phyloP scores from a whole-genome alignment of 306 rosid genomes.

The Castanea mollissima region DNA sequence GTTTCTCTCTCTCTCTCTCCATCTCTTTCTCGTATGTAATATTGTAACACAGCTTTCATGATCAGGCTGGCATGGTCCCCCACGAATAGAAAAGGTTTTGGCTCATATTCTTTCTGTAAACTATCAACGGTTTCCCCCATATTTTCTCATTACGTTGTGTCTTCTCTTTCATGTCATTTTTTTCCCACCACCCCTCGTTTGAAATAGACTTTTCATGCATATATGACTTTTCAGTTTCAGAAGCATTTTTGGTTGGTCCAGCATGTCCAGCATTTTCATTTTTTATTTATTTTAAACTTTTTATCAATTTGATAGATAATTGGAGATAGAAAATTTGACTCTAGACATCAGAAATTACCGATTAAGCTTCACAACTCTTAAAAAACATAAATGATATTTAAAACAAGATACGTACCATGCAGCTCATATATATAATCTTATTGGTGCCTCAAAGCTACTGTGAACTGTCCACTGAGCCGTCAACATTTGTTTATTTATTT shows the following conservation, averaged over 20 bases:
- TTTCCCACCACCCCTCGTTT: conserved; percentile 24
- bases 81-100: conserved; percentile 29
- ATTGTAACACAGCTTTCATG: conserved; percentile 41
- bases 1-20: not conserved
- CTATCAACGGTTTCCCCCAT: conserved; percentile 15
- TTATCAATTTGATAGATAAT: too few species aligned
- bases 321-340: too few species aligned
- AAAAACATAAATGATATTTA: too few species aligned
- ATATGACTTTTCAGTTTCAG: conserved; percentile 30
- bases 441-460: conserved; percentile 5
- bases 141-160: conserved; percentile 39
- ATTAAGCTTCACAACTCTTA: too few species aligned
- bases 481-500: not conserved
- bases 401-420: too few species aligned
- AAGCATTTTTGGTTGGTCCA: conserved; percentile 6
- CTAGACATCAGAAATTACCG: not conserved
- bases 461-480: conserved; percentile 11
- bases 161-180: conserved; percentile 47
- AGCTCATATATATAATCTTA: not conserved
- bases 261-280: not conserved
- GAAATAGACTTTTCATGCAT: conserved; percentile 49
- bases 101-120: conserved; percentile 40
- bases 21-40: not conserved
- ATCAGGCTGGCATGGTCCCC: conserved; percentile 26
- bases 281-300: too few species aligned